phyloP scores from a whole-genome alignment of 768 basidiomycete genomes.

The Pilatotrama ljubarskyi region DNA sequence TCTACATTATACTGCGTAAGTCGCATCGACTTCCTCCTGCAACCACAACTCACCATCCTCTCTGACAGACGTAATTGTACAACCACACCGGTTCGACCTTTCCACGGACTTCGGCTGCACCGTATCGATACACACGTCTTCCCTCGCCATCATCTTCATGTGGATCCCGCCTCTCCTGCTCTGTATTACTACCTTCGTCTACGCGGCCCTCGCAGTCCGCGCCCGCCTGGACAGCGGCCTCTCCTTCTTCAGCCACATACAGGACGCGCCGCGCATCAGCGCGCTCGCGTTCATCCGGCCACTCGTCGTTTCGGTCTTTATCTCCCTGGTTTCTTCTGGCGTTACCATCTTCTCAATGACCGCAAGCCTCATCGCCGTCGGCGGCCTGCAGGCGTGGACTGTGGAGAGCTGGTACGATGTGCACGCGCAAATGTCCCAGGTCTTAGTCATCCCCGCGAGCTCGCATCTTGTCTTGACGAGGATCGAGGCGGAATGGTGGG shows the following conservation, averaged over 20 bases:
- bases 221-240: constrained; percentile 46
- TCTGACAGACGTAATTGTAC: constrained; percentile 41
- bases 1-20: constrained; percentile 37
- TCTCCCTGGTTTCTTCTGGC: constrained; percentile 19
- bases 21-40: constrained; percentile 18
- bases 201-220: constrained; percentile 40
- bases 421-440: constrained; percentile 25
- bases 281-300: constrained; percentile 27
- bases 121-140: constrained; percentile 38
- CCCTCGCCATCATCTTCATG: constrained; percentile 40
- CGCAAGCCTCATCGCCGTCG: constrained; percentile 12
- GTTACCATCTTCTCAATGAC: constrained; percentile 23
- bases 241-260: constrained; percentile 27
- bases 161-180: constrained; percentile 39
- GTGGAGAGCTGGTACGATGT: constrained; percentile 22
- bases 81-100: constrained; percentile 40
- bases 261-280: constrained; percentile 19
- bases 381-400: constrained; percentile 24
- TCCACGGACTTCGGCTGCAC: constrained; percentile 35
- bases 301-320: constrained; percentile 20
- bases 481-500: constrained; percentile 21
- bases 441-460: constrained; percentile 13
- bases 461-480: neutral
- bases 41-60: constrained; percentile 31
- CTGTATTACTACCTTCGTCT: constrained; percentile 33